phyloP scores from a whole-genome alignment of 257 asterid species.

The Thymus mandschuricus region DNA sequence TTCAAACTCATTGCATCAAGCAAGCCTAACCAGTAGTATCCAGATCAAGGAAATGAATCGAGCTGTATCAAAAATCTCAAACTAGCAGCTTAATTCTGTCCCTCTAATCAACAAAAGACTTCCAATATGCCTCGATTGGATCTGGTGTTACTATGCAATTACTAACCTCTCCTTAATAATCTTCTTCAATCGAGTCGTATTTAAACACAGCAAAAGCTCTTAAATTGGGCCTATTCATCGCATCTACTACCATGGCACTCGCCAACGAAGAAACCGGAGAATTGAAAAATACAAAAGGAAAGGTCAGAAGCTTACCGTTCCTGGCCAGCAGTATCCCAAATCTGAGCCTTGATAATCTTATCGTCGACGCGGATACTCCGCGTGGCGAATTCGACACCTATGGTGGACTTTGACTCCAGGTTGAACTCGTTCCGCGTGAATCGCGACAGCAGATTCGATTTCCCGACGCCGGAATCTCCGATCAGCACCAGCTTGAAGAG shows the following conservation, averaged over 20 bases:
- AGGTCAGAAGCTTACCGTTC: conserved; percentile 45
- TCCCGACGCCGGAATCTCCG: conserved; percentile 73
- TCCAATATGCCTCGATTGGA: conserved; percentile 12
- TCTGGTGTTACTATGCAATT: conserved; percentile 14
- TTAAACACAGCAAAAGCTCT: background rate
- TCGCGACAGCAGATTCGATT: conserved; percentile 62
- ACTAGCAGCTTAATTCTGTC: background rate
- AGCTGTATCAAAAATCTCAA: background rate
- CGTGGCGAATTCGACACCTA: conserved; percentile 71
- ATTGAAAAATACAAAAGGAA: background rate
- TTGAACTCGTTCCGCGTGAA: conserved; percentile 68
- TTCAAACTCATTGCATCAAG: background rate
- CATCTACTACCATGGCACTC: conserved; percentile 14
- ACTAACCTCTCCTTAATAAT: background rate
- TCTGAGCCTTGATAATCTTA: conserved; percentile 69
- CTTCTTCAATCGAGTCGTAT: background rate
- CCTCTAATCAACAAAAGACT: background rate
- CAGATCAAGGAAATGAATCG: conserved; percentile 10
- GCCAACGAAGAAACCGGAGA: background rate
- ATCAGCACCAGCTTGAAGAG: conserved; percentile 66
- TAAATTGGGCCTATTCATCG: background rate
- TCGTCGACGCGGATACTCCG: conserved; percentile 65
- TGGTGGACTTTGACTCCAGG: conserved; percentile 70
- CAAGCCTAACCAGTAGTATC: background rate
- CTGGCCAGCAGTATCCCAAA: conserved; percentile 80